These are phyloP conservation scores for Ophiocordyceps polyrhachis-furcata DNA, from an alignment of 2,329 filamentous ascomycete genomes.

Conservation along the genomic window DNA sequence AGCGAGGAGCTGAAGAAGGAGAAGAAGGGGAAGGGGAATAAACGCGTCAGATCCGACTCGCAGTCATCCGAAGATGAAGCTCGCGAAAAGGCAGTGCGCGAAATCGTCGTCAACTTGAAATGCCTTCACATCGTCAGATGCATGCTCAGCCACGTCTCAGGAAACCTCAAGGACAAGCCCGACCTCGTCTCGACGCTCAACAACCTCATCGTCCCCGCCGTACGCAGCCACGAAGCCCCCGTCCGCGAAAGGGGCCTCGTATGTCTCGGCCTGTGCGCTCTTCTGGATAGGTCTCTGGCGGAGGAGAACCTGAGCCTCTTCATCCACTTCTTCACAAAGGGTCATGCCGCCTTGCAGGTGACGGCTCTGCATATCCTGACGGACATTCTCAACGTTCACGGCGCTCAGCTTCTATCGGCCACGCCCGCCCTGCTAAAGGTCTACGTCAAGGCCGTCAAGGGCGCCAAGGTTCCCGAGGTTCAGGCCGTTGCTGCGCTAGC, in stretches of 20 bases:
- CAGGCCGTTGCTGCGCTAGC: conserved; percentile 68
- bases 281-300: conserved; percentile 80
- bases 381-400: conserved; percentile 82
- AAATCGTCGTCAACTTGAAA: conserved; percentile 97
- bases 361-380: conserved; percentile 82
- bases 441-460: conserved; percentile 67
- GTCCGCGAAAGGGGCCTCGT: conserved; percentile 80
- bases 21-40: conserved; percentile 20
- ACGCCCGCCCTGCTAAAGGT: conserved; percentile 61
- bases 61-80: conserved; percentile 37
- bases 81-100: conserved; percentile 59
- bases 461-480: conserved; percentile 49
- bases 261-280: conserved; percentile 76
- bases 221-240: conserved; percentile 79
- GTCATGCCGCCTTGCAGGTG: conserved; percentile 74
- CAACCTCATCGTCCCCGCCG: conserved; percentile 86
- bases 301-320: conserved; percentile 86
- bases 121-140: conserved; percentile 94
- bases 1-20: conserved; percentile 25
- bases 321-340: conserved; percentile 89
- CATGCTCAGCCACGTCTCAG: conserved; percentile 85
- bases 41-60: neutral
- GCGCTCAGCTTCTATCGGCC: conserved; percentile 51
- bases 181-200: conserved; percentile 96
- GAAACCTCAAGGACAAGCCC: conserved; percentile 72